A percentile compares a stretch with the other conserved stretches of the same genome.
Evolutionary conservation across 164 flowering plant species (phyloP).

Genomic region (Platanus orientalis): DNA sequence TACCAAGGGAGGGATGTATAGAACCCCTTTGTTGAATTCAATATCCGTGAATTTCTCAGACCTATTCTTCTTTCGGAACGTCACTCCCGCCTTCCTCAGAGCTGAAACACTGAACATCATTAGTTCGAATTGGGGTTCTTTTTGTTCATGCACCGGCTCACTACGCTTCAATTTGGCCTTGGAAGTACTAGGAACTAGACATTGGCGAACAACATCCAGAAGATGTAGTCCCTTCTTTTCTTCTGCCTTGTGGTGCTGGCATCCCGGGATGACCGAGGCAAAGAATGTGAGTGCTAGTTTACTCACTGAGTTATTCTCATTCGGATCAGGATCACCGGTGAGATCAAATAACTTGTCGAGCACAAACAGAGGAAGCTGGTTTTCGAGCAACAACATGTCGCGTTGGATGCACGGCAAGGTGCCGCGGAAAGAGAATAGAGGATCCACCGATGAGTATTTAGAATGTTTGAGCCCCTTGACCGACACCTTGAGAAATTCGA

Average conservation of each 20-base stretch:
- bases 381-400: conserved; percentile 73
- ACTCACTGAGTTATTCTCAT: background rate
- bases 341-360: conserved; percentile 40
- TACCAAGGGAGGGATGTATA: conserved; percentile 17
- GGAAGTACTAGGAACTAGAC: conserved; percentile 5
- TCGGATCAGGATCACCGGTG: background rate
- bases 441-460: conserved; percentile 51
- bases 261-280: conserved; percentile 5
- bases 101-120: conserved; percentile 6
- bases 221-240: conserved; percentile 15
- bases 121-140: background rate
- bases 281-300: conserved; percentile 15
- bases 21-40: conserved; percentile 14
- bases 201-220: conserved; percentile 10
- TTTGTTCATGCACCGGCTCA: background rate
- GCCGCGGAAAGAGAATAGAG: conserved; percentile 53
- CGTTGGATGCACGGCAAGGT: conserved; percentile 56
- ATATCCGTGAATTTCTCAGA: conserved; percentile 12
- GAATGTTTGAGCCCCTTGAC: conserved; percentile 39
- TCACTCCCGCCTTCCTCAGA: conserved; percentile 14
- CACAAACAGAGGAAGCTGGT: conserved; percentile 60
- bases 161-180: background rate
- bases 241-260: too few relatives aligned
- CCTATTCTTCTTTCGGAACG: conserved; percentile 11
- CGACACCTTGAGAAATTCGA: conserved; percentile 53